Base-by-base conservation (phyloP, 1,284 basidiomycete species). In the Trametes sp. region DNA sequence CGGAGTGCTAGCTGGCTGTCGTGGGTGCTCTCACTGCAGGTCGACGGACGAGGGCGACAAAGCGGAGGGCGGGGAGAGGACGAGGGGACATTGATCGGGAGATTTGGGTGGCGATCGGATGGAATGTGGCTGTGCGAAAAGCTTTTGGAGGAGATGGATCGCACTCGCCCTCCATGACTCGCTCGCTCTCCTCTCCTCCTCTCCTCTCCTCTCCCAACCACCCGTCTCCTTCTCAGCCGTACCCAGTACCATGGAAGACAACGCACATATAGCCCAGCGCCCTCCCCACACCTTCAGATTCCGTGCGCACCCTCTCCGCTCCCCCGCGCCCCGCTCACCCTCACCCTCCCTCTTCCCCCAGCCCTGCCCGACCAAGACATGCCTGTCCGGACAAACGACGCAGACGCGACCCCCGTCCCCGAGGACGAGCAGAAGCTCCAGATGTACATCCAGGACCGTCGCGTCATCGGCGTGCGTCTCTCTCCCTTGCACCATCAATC, bases 391-490 rank as follows among this genome's bases (percentile, higher is more conserved):
- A 51, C 63, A 23, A 68, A 70, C 46, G 67, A 70, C 72, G 11
- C 52, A 10, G 58, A 56, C 33, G 77, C 83, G 59, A 87, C 88
- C 0, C 88, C 89, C 54, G 78, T 86, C 73, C 88, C 88, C 55
- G 82, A 86, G 54, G 88, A 91, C 75, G 79, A 81, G 57, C 79
- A 82, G 53, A 82, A 85, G 65, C 82, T 90, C 70, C 81, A 86
- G 71, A 81, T 85, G 68, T 90, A 89, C 80, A 88, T 92, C 76
- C 87, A 88, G 75, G 90, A 93, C 77, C 81, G 87, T 61, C 86
- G 90, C 62, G 91, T 93, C 76, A 82, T 90, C 60, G 89, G 89
- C 57, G 90, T 91, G 81, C 63, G 86, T 80, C n/a, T 56, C 53
- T 48, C 49, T 38, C 54, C n/a, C 61, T 46, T 60, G n/a, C n/a